Evolutionary conservation across 1,284 basidiomycete genomes (phyloP), one percentile per base, ranked within the genome.

Genomic region (Microbotryum scabiosae): DNA sequence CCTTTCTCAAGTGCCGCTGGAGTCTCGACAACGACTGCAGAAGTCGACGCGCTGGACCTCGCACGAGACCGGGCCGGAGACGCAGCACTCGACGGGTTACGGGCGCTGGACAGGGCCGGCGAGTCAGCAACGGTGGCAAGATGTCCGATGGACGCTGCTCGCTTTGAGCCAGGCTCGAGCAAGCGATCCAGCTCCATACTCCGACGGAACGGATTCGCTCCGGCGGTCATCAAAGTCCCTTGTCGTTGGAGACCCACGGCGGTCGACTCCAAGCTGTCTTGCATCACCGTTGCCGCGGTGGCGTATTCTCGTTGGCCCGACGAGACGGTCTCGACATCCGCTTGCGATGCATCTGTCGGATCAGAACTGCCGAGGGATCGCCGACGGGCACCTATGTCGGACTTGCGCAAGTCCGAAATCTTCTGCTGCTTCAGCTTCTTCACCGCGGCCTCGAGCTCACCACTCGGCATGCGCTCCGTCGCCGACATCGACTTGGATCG

Each of bases 161-260:
- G 60, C 41, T 36, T 54, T 0, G 56, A 44, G 20, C 61, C 46
- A 7, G 66, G 66, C 6, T 56, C 56, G n/a, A 68, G 61, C 0
- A 72, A 56, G 23, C 69, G 63, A 41, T 63, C 60, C 41, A 72
- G 68, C 54, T 72, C 70, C n/a, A 61, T 66, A 16, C 61, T 60
- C 2, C 68, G 56, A 1, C 69, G 63, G 5, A 58, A 52, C 5
- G 69, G 63, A 53, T 67, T 68, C 2, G 68, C 66, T 3, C 65
- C 68, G 12, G 68, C 57, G 5, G 69, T 64, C 25, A 72, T 49
- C 5, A 72, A 59, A 0, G 70, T 72, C 20, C 45, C 50, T 28
- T 65, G 63, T 1, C 66, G 63, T 5, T 43, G 20, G 45, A 59
- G 51, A 7, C n/a, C 32, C 14, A 18, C 36, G 36, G 36, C 16